Evolutionary conservation across 2,329 filamentous ascomycete genomes (phyloP).

Genomic region (Catunica adiposa): DNA sequence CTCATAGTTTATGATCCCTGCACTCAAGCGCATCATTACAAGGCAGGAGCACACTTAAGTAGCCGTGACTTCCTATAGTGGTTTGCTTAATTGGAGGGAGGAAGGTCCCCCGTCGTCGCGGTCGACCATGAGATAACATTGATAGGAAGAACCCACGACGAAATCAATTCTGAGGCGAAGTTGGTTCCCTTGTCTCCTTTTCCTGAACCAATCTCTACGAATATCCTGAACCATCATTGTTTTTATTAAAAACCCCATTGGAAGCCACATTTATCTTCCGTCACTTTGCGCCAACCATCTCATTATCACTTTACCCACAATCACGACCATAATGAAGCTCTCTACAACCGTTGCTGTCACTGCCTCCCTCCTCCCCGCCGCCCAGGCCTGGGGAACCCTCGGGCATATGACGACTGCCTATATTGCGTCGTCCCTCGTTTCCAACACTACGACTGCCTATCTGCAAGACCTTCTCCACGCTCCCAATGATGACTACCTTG

Average conservation of each 20-base stretch:
- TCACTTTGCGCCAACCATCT: background rate
- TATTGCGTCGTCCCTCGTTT: conserved; percentile 43
- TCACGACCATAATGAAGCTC: conserved; percentile 20
- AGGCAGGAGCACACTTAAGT: background rate
- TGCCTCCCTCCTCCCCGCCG: conserved; percentile 22
- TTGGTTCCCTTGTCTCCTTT: background rate
- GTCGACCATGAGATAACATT: background rate
- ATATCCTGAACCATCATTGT: background rate
- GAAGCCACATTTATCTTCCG: no score
- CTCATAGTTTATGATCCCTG: background rate
- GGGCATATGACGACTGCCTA: conserved; percentile 52
- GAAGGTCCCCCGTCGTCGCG: background rate
- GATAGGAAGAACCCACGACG: background rate
- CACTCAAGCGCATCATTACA: background rate
- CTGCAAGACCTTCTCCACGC: conserved; percentile 42
- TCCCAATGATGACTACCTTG: conserved; percentile 40
- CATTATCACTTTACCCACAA: background rate
- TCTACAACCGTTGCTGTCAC: conserved; percentile 18
- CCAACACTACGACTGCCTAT: conserved; percentile 36
- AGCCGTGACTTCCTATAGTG: background rate
- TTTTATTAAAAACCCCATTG: no score
- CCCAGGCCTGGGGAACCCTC: conserved; percentile 31
- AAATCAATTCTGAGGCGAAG: background rate
- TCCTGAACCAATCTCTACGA: background rate
- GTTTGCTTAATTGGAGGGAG: background rate